Percentiles rank a stretch among this genome's conserved stretches.
These are phyloP conservation scores for Phalaenopsis equestris DNA, from an alignment of 106 monocot genomes.

Conservation along the genomic window DNA sequence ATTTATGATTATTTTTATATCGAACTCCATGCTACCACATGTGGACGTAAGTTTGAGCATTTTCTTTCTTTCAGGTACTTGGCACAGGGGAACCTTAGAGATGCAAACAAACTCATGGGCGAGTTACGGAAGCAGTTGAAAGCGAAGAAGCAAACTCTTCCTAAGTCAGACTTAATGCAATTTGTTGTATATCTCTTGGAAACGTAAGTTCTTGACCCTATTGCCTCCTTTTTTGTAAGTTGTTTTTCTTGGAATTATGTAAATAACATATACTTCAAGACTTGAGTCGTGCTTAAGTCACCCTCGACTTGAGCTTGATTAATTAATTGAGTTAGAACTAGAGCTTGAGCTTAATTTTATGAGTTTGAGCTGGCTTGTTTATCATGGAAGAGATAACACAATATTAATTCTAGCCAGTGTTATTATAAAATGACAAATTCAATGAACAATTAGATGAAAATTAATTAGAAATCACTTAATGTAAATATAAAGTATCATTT, in stretches of 20 bases:
- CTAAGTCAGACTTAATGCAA: conserved; percentile 57
- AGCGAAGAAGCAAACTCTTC: conserved; percentile 40
- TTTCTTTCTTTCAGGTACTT: conserved; percentile 59
- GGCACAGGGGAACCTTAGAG: conserved; percentile 75
- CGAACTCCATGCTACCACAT: neutral
- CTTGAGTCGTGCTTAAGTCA: no score
- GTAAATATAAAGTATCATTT: no score
- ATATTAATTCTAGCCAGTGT: no score
- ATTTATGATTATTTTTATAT: neutral
- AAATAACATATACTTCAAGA: neutral
- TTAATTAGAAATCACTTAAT: no score
- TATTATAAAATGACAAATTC: no score
- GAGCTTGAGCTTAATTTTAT: no score
- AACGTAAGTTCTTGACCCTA: conserved; percentile 43
- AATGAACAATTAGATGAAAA: no score
- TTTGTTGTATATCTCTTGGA: conserved; percentile 69
- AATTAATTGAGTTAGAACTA: no score
- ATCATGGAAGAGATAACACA: no score
- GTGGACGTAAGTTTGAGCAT: neutral
- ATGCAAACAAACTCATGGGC: conserved; percentile 79
- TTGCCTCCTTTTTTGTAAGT: neutral
- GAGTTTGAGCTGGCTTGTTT: no score
- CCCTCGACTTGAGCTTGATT: no score
- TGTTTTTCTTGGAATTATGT: neutral
- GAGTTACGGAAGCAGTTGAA: conserved; percentile 56